Evolutionary conservation across 2,329 filamentous ascomycete species (phyloP), one percentile per base, ranked within the genome.

Genomic region (Arthrobotrys sinensis): DNA sequence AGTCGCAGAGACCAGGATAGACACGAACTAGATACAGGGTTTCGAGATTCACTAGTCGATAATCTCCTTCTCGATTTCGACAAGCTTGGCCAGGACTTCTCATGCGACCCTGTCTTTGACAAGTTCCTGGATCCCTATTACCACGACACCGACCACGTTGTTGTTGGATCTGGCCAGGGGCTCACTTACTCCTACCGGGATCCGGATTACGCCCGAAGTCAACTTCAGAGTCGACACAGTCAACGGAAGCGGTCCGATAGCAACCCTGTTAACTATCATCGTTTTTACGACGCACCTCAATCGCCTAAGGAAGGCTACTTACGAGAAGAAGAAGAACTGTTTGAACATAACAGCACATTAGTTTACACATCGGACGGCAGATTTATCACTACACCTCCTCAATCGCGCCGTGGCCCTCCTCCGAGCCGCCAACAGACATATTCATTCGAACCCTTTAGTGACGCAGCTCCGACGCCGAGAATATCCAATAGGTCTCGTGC

Each of bases 21-120:
- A 68, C 75, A 72, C 75, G 75, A 78, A 67, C 12, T 78, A 32
- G 60, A 72, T 32, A 72, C 62, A 32, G 67, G 45, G 24, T 78
- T 78, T 57, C 90, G 95, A 81, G 93, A 97, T 83, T 97, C 94
- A 40, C 90, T 99, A 81, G 93, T 99, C 76, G 92, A 96, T 85
- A 97, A 97, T 84, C 96, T 99, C 91, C 90, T 98, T 78, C 87
- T 96, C 80, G 97, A 94, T 46, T 90, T 99, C 80, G 95, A 97
- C 85, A 92, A 95, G 84, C 80, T 84, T 52, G 80, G 81, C 7
- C 73, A 81, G 50, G 82, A 83, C 38, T 80, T 82, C 73, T 72
- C 80, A 6, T 66, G 79, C 4, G 80, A 78, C 67, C 75, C 75
- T 63, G 67, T 81, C 1, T 80, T 83, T 11, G 77, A 80, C 0